Conservation (phyloP, 1,284 basidiomycete genomes). For the Cryptococcus sp. region DNA sequence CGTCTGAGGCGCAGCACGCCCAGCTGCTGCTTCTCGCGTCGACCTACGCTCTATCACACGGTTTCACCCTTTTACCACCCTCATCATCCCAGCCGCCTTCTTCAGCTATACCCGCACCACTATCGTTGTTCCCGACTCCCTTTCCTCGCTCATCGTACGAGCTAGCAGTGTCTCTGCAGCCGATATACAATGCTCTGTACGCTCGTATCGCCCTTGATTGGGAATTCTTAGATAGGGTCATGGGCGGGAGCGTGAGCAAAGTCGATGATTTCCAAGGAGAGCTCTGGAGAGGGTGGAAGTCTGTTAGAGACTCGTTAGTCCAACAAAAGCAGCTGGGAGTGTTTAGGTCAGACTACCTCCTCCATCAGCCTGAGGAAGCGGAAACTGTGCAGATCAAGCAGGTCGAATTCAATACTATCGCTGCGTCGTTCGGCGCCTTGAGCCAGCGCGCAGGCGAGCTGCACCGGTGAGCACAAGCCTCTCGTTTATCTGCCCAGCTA, state of each 20-base stretch:
- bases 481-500: not conserved
- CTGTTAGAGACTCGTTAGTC: slow-evolving; percentile 63
- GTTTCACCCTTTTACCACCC: slow-evolving; percentile 75
- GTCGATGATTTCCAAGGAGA: slow-evolving; percentile 85
- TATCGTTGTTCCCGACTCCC: slow-evolving; percentile 83
- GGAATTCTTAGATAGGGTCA: slow-evolving; percentile 75
- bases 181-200: slow-evolving; percentile 81
- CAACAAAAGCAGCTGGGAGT: slow-evolving; percentile 84
- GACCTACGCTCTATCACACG: slow-evolving; percentile 81
- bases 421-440: slow-evolving; percentile 83
- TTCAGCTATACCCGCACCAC: slow-evolving; percentile 81
- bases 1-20: slow-evolving; percentile 63
- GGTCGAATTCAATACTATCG: slow-evolving; percentile 98
- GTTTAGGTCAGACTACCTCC: slow-evolving; percentile 93
- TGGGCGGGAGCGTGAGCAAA: slow-evolving; percentile 77
- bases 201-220: slow-evolving; percentile 78
- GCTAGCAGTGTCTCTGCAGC: slow-evolving; percentile 69
- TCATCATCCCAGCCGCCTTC: slow-evolving; percentile 66
- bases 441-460: slow-evolving; percentile 72
- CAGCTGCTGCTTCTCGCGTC: slow-evolving; percentile 68
- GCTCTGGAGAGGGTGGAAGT: slow-evolving; percentile 83
- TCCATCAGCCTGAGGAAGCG: slow-evolving; percentile 60
- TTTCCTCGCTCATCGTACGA: slow-evolving; percentile 75
- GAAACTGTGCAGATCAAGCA: slow-evolving; percentile 69
- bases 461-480: slow-evolving; percentile 64